Conservation (phyloP, 352 stramenopile genomes). For the Hyaloperonospora brassicae region DNA sequence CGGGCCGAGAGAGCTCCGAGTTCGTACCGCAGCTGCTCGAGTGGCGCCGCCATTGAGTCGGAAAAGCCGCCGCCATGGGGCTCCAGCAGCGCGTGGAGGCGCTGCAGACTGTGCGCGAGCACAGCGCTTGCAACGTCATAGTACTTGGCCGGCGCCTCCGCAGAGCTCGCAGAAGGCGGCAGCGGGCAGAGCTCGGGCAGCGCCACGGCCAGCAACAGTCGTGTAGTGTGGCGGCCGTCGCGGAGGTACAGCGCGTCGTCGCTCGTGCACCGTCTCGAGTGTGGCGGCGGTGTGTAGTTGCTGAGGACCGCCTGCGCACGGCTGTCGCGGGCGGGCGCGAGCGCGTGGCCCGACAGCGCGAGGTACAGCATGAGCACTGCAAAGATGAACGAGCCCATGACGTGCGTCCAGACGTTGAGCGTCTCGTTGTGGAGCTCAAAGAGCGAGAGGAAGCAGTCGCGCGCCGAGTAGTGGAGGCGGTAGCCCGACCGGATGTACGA, state of each 20-base stretch:
- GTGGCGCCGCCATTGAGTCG: constrained; percentile 50
- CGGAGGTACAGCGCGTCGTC: constrained; percentile 28
- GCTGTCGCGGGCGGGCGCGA: constrained; percentile 18
- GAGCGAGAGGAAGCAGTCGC: constrained; percentile 69
- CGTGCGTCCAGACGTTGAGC: constrained; percentile 85
- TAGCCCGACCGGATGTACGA: constrained; percentile 85
- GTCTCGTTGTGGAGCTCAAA: constrained; percentile 87
- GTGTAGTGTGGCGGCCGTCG: constrained; percentile 41
- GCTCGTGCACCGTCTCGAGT: too few relatives aligned
- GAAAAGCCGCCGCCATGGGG: constrained; percentile 65
- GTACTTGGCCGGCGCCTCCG: constrained; percentile 33
- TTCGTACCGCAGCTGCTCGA: constrained; percentile 58
- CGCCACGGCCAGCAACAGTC: constrained; percentile 33
- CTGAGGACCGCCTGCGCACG: not conserved
- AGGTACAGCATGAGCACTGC: constrained; percentile 70
- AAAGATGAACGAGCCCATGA: constrained; percentile 82
- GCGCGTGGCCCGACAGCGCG: constrained; percentile 42
- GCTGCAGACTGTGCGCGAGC: constrained; percentile 78
- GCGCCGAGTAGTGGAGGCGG: constrained; percentile 72
- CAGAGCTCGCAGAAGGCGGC: constrained; percentile 11
- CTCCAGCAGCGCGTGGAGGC: constrained; percentile 68
- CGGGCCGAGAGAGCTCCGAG: constrained; percentile 47
- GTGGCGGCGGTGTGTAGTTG: not conserved
- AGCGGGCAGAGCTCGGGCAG: constrained; percentile 39
- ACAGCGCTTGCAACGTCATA: constrained; percentile 74